Evolutionary conservation across 2,329 filamentous ascomycete species (phyloP).

Genomic region (Sporothrix protearum): DNA sequence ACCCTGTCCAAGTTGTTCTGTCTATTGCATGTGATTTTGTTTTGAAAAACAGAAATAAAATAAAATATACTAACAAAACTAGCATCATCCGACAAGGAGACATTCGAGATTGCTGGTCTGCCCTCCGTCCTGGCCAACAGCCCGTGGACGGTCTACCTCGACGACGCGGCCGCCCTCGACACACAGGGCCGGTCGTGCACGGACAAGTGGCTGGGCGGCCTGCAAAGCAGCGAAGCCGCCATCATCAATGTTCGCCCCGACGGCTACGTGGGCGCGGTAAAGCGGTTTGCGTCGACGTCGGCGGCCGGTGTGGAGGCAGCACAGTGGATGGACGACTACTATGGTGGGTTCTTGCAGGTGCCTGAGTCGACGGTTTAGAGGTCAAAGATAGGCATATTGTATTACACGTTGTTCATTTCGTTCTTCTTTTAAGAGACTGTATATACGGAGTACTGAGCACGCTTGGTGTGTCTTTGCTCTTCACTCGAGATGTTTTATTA

Average conservation of each 20-base stretch:
- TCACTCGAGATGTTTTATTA: too few species aligned
- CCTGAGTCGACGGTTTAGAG: too few species aligned
- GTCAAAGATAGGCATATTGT: too few species aligned
- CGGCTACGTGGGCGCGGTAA: slow-evolving; percentile 65
- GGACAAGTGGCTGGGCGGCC: slow-evolving; percentile 64
- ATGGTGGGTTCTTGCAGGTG: slow-evolving; percentile 51
- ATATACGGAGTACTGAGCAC: too few species aligned
- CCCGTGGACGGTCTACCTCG: slow-evolving; percentile 69
- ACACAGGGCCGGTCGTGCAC: slow-evolving; percentile 53
- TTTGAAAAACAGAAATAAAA: slow-evolving; percentile 26
- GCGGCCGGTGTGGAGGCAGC: slow-evolving; percentile 47
- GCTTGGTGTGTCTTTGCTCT: too few species aligned
- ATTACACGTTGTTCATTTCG: too few species aligned
- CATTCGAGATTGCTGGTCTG: slow-evolving; percentile 63
- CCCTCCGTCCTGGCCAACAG: slow-evolving; percentile 59
- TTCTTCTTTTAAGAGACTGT: too few species aligned
- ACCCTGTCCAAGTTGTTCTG: too few species aligned
- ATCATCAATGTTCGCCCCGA: slow-evolving; percentile 68
- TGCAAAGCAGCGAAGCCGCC: slow-evolving; percentile 55
- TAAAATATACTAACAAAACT: neutral
- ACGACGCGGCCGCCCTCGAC: slow-evolving; percentile 57
- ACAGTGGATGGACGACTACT: slow-evolving; percentile 55
- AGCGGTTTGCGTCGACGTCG: slow-evolving; percentile 47
- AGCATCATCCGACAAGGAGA: slow-evolving; percentile 57
- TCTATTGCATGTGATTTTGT: slow-evolving; percentile 30